Conservation (phyloP, 495 filamentous ascomycete genomes). For the Haplographium delicatum region DNA sequence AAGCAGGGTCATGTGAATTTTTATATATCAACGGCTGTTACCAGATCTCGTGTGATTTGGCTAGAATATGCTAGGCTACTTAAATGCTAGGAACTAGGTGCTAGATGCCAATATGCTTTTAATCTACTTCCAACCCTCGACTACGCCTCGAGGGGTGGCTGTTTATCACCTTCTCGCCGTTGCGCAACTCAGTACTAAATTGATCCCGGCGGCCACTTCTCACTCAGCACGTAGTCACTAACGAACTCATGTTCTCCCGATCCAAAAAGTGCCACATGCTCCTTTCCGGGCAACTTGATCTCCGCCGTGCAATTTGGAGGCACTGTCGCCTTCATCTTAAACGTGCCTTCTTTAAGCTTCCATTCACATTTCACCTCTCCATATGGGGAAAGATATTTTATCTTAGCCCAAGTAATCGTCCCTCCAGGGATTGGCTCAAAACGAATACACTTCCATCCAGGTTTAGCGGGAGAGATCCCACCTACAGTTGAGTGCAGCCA, state of each 20-base stretch:
- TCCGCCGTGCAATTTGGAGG: constrained; percentile 18
- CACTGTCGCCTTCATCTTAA: constrained; percentile 15
- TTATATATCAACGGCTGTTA: too few relatives aligned
- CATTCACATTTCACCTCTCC: constrained; percentile 17
- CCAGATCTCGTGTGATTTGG: too few relatives aligned
- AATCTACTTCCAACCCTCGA: too few relatives aligned
- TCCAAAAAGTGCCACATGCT: constrained; percentile 9
- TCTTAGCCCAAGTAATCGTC: constrained; percentile 17
- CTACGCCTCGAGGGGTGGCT: too few relatives aligned
- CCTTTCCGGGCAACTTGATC: constrained; percentile 19
- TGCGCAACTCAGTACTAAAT: too few relatives aligned
- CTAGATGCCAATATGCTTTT: too few relatives aligned
- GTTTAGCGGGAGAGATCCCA: constrained; percentile 1
- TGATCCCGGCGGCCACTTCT: constrained; percentile 14
- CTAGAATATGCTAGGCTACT: too few relatives aligned
- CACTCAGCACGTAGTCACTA: constrained; percentile 8
- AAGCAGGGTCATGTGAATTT: too few relatives aligned
- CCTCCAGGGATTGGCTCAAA: constrained; percentile 20
- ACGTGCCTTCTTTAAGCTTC: constrained; percentile 13
- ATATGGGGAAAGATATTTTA: constrained; percentile 12
- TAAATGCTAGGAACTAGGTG: too few relatives aligned
- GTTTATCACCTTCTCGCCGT: too few relatives aligned
- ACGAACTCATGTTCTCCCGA: constrained; percentile 15
- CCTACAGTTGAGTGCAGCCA: constrained; percentile 15
- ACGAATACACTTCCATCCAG: constrained; percentile 17